Percentiles rank a stretch among this genome's conserved stretches.
phyloP scores from a whole-genome alignment of 768 basidiomycete species.

The Termitomyces sp. region DNA sequence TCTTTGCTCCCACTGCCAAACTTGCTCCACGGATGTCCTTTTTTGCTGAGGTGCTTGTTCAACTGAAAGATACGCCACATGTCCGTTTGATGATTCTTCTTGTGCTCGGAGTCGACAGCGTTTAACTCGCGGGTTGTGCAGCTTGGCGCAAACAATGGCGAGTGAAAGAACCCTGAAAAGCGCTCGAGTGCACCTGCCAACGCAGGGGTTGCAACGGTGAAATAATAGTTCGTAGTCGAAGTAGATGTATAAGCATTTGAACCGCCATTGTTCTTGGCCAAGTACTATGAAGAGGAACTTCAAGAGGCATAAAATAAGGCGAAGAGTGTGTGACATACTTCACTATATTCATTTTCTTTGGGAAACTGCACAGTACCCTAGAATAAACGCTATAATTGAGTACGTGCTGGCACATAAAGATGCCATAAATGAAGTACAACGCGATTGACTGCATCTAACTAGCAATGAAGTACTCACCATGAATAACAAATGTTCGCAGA shows the following conservation, averaged over 20 bases:
- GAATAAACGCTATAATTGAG: background rate
- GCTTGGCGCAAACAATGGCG: slow-evolving; percentile 82
- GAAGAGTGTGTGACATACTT: slow-evolving; percentile 37
- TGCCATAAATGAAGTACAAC: background rate
- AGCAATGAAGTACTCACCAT: slow-evolving; percentile 55
- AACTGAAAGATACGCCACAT: slow-evolving; percentile 94
- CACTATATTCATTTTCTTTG: slow-evolving; percentile 90
- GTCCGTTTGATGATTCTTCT: slow-evolving; percentile 90
- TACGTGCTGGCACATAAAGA: background rate
- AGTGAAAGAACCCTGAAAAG: slow-evolving; percentile 85
- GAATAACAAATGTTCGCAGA: slow-evolving; percentile 94
- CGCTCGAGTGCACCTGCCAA: slow-evolving; percentile 69
- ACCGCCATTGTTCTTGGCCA: slow-evolving; percentile 74
- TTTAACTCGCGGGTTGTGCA: slow-evolving; percentile 89
- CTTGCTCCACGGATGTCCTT: slow-evolving; percentile 83
- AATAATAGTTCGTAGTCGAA: slow-evolving; percentile 88
- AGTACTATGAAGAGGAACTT: slow-evolving; percentile 40
- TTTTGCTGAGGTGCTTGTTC: slow-evolving; percentile 78
- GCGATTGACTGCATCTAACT: background rate
- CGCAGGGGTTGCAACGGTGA: slow-evolving; percentile 60
- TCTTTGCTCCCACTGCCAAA: slow-evolving; percentile 87
- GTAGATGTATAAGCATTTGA: slow-evolving; percentile 95
- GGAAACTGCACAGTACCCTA: slow-evolving; percentile 84
- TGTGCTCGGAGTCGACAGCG: slow-evolving; percentile 96
- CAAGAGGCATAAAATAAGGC: slow-evolving; percentile 1